Conservation (phyloP, 257 asterid species). For the Gentiana straminea region DNA sequence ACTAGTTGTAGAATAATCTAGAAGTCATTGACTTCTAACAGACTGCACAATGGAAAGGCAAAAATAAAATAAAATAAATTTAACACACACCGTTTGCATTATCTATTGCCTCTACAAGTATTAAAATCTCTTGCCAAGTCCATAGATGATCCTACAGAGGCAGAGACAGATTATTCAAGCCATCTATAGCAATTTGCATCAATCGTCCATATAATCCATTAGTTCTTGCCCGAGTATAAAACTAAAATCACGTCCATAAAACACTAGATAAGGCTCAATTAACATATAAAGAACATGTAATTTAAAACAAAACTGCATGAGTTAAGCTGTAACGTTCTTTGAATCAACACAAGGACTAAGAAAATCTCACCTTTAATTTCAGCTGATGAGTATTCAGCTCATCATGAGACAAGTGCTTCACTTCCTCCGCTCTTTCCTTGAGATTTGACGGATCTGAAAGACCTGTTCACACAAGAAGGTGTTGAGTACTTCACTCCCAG, state of each 20-base stretch:
- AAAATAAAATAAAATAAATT: background rate
- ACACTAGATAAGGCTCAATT: background rate
- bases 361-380: conserved; percentile 21
- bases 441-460: conserved; percentile 74
- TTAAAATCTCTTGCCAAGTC: conserved; percentile 72
- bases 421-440: conserved; percentile 45
- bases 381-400: no score
- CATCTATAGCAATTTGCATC: conserved; percentile 70
- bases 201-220: conserved; percentile 74
- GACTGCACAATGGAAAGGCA: no score
- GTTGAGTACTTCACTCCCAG: no score
- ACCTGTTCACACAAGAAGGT: conserved; percentile 21
- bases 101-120: conserved; percentile 82
- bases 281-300: no score
- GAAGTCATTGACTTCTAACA: no score
- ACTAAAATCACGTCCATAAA: background rate
- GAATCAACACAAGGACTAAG: conserved; percentile 3
- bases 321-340: no score
- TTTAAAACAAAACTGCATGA: no score
- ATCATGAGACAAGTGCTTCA: background rate
- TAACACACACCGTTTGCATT: conserved; percentile 61
- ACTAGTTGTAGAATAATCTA: no score
- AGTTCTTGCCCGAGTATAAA: conserved; percentile 37
- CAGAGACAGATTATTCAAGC: conserved; percentile 50
- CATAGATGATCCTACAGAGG: conserved; percentile 57